Evolutionary conservation across 176 grass and related monocot genomes (phyloP), one percentile per base, ranked within the genome.

Genomic region (Leersia perrieri): DNA sequence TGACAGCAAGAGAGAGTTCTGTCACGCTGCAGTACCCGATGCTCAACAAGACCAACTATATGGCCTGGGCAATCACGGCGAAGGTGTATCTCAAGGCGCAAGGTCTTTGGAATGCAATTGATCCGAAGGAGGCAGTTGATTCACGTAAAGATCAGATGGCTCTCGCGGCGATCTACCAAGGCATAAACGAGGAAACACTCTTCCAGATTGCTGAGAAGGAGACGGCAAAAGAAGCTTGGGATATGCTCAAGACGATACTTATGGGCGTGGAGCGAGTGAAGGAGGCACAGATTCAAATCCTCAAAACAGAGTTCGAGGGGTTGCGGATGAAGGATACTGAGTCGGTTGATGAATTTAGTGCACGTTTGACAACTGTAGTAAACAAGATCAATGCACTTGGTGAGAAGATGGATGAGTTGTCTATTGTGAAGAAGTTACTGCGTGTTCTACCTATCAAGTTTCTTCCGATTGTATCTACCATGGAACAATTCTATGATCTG

Each of bases 71-170:
- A n/a, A 25, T 60, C 22, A 60, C 22, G n/a, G 25, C 11, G n/a
- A 7, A 7, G 3, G 2, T 26, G 22, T 26, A 60, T 3, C 22
- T 60, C 1, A 3, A 60, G n/a, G 9, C 9, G 2, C 55, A 60
- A 60, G 8, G 55, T 3, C 0, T 60, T 2, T n/a, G n/a, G n/a
- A n/a, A n/a, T n/a, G n/a, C n/a, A n/a, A n/a, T n/a, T n/a, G n/a
- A n/a, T n/a, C n/a, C 25, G 9, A 9, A 9, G 11, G 22, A 0
- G 0, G 1, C n/a, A n/a, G 9, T 60, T 3, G n/a, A 60, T 1
- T 10, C 1, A 60, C 0, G 55, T 2, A 60, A n/a, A 60, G 2
- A 11, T 60, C 1, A 60, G 9, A 60, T 60, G n/a, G n/a, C n/a
- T 10, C 55, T 60, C 2, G n/a, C 2, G 1, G 9, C 55, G 9